Conservation (phyloP, 805 yeast species). For the Saturnispora bothae region DNA sequence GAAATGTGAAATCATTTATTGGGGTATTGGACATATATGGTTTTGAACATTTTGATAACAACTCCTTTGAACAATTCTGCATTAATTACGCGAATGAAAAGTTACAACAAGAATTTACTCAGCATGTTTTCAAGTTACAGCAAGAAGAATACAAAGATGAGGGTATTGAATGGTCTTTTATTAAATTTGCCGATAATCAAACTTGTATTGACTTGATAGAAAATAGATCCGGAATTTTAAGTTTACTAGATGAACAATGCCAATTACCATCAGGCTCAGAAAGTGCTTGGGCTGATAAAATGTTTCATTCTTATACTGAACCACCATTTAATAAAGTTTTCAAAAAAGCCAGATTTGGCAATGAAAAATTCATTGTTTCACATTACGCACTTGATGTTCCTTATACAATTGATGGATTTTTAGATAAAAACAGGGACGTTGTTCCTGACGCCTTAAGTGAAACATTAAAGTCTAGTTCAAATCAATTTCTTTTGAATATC, state of each 20-base stretch:
- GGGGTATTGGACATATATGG: conserved; percentile 98
- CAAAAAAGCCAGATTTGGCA: conserved; percentile 91
- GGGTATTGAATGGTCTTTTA: conserved; percentile 93
- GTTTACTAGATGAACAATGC: conserved; percentile 89
- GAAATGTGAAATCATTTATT: conserved; percentile 57
- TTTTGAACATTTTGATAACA: conserved; percentile 87
- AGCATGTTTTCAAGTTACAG: conserved; percentile 92
- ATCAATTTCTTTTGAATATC: conserved; percentile 56
- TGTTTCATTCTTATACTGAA: conserved; percentile 76
- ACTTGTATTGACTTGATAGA: conserved; percentile 92
- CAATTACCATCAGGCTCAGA: conserved; percentile 90
- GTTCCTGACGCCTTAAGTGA: conserved; percentile 92
- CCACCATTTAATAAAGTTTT: conserved; percentile 70
- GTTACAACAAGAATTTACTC: conserved; percentile 93
- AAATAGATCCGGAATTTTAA: conserved; percentile 72
- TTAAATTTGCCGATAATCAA: conserved; percentile 91
- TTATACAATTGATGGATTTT: conserved; percentile 86
- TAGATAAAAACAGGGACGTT: conserved; percentile 94
- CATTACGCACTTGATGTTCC: conserved; percentile 93
- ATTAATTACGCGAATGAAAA: conserved; percentile 95
- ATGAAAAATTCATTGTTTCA: conserved; percentile 75
- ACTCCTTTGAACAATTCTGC: conserved; percentile 95
- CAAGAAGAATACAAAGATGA: conserved; percentile 91
- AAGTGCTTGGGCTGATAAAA: conserved; percentile 82
- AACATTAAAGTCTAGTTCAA: conserved; percentile 60